Evolutionary conservation across 139 green algal species (phyloP), one percentile per base, ranked within the genome.

Genomic region (Auxenochlorella pyrenoidosa): DNA sequence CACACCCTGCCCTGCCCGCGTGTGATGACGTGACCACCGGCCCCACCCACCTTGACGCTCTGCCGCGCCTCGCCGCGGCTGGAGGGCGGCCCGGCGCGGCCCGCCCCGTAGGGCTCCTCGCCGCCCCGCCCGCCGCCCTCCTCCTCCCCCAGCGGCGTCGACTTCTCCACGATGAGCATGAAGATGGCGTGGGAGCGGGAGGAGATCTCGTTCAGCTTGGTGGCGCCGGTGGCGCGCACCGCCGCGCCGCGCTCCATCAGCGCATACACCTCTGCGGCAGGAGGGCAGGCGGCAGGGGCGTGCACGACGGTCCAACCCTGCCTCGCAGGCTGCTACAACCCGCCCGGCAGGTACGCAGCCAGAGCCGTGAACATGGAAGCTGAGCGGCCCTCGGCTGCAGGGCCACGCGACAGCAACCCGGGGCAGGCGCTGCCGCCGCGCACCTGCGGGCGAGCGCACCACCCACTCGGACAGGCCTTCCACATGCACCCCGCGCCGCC

Each of bases 111-210:
- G 16, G 40, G 66, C 66, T 73, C 66, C 12, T 63, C 75, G 32
- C 28, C 41, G 76, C 44, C 65, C 32, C 44, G 24, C 24, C 43
- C 82, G 12, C 58, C 82, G 32, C 63, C 43, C 32, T 26, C 68
- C 32, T 88, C 83, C 21, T 88, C 85, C 15, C 89, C 82, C 68
- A 90, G n/a, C 28, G 85, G 84, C 24, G 77, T 90, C 15, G 93
- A 97, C 91, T 98, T 97, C 87, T 99, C 97, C 36, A 98, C 95
- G 73, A 98, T 98, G 81, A 99, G 95, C 86, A 98, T 98, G 92
- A 98, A 98, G 58, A 99, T 95, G 0, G 96, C 96, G 83, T 99
- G 96, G 24, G 93, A 96, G 76, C 96, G 94, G 34, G 90, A 96
- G 36, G 89, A 95, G 28, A 97, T 87, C 90, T 99, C 95, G 90